Evolutionary conservation across 768 basidiomycete genomes (phyloP), one percentile per base, ranked within the genome.

Genomic region (Cystofilobasidium capitatum): DNA sequence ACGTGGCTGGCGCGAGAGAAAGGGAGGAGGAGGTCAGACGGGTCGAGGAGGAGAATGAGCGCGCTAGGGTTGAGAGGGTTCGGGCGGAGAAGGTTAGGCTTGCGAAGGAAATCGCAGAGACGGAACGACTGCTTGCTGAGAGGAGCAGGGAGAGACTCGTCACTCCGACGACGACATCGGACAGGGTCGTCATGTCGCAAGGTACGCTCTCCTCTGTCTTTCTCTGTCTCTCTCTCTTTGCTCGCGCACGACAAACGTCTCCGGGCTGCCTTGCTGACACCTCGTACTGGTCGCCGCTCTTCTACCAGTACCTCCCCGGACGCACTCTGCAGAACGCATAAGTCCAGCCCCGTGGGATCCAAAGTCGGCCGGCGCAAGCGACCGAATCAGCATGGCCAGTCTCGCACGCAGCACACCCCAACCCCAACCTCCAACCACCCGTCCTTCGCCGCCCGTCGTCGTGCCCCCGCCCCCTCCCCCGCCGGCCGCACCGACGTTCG

Each of bases 291-390:
- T 42, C 40, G 20, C 40, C 40, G 10, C 40, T 42, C 40, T 20
- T 42, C 20, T 20, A 20, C 40, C 14, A 31, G 51, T 33, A 26
- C 51, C 51, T 55, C 13, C 51, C 13, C 29, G 29, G 29, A 3
- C 51, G 1, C 51, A 10, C 7, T 2, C 51, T 7, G 51, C 20
- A 2, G 3, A 20, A 17, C 29, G 26, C 14, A 31, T 17, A 14
- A 55, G 51, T 31, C 51, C 51, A 17, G 51, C 51, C 10, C 31
- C 51, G 16, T 55, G 51, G 51, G 51, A 55, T 22, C 51, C 51
- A 16, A 29, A 16, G 31, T 26, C 29, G 3, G 51, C 51, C 31
- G 51, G 29, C 14, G 31, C 26, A 5, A 55, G 22, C 51, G 51
- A 55, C 16, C 51, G 51, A 6, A 55, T 55, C 31, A 55, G 51